phyloP scores from a whole-genome alignment of 441 rosid species.

The Arabidopsis lyrata region DNA sequence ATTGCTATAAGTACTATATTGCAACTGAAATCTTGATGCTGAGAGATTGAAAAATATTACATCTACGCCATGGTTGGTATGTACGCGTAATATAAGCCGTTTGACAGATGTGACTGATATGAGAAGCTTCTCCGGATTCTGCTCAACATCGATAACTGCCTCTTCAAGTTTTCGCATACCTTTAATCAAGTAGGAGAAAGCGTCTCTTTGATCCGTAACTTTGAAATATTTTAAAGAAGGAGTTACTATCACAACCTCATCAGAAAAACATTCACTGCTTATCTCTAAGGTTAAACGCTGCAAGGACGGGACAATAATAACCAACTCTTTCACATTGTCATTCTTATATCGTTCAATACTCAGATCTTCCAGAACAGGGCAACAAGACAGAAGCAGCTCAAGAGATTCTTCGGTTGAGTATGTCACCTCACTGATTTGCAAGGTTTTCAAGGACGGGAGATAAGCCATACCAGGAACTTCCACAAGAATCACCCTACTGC shows the following conservation, averaged over 20 bases:
- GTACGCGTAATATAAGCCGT: neutral
- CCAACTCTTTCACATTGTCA: neutral
- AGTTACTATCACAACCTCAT: neutral
- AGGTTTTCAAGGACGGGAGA: conserved; percentile 26
- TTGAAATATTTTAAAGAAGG: neutral
- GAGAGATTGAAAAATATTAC: too few relatives aligned
- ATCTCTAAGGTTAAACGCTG: conserved; percentile 1
- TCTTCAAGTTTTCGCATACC: neutral
- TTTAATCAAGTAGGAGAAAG: neutral
- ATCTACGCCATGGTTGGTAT: too few relatives aligned
- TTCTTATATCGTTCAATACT: neutral
- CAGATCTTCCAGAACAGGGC: conserved; percentile 14
- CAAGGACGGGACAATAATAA: conserved; percentile 20
- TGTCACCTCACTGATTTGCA: neutral
- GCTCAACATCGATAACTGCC: neutral
- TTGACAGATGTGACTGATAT: neutral
- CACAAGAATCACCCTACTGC: neutral
- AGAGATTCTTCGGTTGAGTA: conserved; percentile 10
- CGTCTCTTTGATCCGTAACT: neutral
- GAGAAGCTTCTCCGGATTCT: neutral
- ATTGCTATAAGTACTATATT: too few relatives aligned
- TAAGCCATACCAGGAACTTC: conserved; percentile 11
- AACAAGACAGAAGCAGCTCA: conserved; percentile 3
- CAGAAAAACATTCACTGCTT: neutral
- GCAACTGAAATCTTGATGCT: too few relatives aligned